Base-by-base conservation (phyloP, 2,329 filamentous ascomycete genomes). In the Bisporella sp. region DNA sequence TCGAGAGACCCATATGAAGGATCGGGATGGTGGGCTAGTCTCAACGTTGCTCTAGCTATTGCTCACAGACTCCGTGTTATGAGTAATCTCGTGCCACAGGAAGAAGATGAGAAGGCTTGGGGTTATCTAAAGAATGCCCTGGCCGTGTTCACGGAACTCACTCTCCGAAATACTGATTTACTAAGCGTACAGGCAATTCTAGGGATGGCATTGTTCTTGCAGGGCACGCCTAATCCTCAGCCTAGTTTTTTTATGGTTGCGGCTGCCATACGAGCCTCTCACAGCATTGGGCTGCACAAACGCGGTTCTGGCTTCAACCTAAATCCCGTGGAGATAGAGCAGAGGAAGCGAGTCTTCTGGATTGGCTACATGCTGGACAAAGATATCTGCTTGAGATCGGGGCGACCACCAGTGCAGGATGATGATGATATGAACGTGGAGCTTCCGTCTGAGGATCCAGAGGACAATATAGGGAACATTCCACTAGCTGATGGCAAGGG, bases 1-100 rank as follows among this genome's bases (percentile, higher is more conserved):
- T 95, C 90, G 1, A 74, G 83, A 46, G 88, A 97, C 59, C 92
- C 92, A 1, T 97, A 96, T 59, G 85, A 95, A 65, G 91, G 92
- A 31, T 95, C 90, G 5, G 93, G 93, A 3, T 99, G 93, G 93
- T 99, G 93, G 92, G 93, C 93, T 5, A 95, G 90, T 68, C 76
- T 99, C 61, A 99, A 99, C 61, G 86, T 95, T 52, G 89, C 87
- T 1, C 72, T 99, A 50, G 93, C 92, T n/a, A 95, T 96, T 59
- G 87, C 92, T 5, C 89, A 96, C 65, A 81, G 93, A 40, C 74
- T 99, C 62, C 85, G 93, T 8, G 89, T 96, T 28, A 96, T 96
- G 90, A 95, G 89, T 72, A 93, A 96, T 62, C 73, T 96, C 6
- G 89, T 95, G 0, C 85, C 90, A 1, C 82, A 87, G 55, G 90